Conservation (phyloP, 139 green algal species). For the Yamagishiella unicocca region DNA sequence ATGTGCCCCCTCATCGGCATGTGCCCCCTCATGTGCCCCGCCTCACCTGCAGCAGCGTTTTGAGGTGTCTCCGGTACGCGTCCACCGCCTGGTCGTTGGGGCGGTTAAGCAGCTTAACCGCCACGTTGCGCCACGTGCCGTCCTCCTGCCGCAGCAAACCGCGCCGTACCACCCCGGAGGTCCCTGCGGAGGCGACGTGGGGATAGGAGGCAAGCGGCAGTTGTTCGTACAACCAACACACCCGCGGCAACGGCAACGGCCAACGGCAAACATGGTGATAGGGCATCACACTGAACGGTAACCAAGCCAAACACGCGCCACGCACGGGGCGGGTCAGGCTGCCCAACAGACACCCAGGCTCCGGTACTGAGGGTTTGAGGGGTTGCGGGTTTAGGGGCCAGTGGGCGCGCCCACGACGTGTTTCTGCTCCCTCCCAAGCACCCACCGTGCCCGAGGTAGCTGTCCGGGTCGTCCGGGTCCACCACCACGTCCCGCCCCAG, state of each 20-base stretch:
- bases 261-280: too few relatives aligned
- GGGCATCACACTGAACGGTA: too few relatives aligned
- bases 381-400: too few relatives aligned
- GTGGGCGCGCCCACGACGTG: too few relatives aligned
- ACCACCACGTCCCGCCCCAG: slow-evolving; percentile 41
- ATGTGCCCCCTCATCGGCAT: too few relatives aligned
- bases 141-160: neutral
- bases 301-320: too few relatives aligned
- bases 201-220: neutral
- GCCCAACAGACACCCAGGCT: too few relatives aligned
- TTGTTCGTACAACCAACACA: too few relatives aligned
- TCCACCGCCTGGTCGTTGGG: slow-evolving; percentile 20
- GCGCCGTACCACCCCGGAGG: slow-evolving; percentile 36
- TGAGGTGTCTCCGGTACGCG: slow-evolving; percentile 20
- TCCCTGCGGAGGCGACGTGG: neutral
- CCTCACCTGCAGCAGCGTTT: slow-evolving; percentile 28
- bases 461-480: slow-evolving; percentile 21
- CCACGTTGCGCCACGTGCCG: slow-evolving; percentile 12
- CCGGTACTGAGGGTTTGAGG: too few relatives aligned
- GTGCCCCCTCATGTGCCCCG: too few relatives aligned
- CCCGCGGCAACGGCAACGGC: neutral
- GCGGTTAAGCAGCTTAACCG: slow-evolving; percentile 43
- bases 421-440: neutral
- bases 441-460: slow-evolving; percentile 37
- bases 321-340: too few relatives aligned